A percentile compares a stretch with the other conserved stretches of the same genome.
phyloP scores from a whole-genome alignment of 192 early-diverging fungal genomes.

The Endogone sp. region DNA sequence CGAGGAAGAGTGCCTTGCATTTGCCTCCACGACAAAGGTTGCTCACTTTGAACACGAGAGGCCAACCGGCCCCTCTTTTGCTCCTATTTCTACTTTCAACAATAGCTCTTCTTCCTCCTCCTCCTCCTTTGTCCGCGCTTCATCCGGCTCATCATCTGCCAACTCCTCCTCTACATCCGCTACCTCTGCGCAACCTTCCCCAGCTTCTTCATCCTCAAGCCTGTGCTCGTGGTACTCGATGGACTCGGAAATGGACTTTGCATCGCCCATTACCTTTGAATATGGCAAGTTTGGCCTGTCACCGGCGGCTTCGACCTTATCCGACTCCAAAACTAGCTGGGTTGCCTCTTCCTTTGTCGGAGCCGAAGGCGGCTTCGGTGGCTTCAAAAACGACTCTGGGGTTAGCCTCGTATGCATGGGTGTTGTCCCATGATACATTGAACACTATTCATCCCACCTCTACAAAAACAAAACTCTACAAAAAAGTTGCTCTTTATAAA shows the following conservation, averaged over 20 bases:
- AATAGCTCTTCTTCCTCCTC: no score
- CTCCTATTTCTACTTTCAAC: no score
- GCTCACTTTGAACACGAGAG: no score
- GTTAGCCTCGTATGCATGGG: not conserved
- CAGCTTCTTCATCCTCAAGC: not conserved
- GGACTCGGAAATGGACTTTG: not conserved
- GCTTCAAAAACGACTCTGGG: not conserved
- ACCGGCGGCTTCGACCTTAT: not conserved
- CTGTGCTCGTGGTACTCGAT: not conserved
- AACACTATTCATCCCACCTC: not conserved
- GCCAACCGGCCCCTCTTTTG: no score
- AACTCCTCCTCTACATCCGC: not conserved
- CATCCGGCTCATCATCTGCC: not conserved
- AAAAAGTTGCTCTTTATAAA: no score
- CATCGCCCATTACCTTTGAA: not conserved
- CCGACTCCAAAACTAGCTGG: not conserved
- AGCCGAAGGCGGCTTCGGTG: not conserved
- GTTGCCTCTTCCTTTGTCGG: not conserved
- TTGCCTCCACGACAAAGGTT: not conserved
- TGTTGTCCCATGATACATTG: not conserved
- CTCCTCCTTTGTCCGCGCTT: not conserved
- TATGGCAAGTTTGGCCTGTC: not conserved
- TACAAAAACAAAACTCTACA: not conserved
- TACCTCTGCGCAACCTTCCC: not conserved
- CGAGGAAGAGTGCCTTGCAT: constrained; percentile 14